Evolutionary conservation across 2,329 filamentous ascomycete genomes (phyloP), one percentile per base, ranked within the genome.

Genomic region (Phialophora verrucosa): DNA sequence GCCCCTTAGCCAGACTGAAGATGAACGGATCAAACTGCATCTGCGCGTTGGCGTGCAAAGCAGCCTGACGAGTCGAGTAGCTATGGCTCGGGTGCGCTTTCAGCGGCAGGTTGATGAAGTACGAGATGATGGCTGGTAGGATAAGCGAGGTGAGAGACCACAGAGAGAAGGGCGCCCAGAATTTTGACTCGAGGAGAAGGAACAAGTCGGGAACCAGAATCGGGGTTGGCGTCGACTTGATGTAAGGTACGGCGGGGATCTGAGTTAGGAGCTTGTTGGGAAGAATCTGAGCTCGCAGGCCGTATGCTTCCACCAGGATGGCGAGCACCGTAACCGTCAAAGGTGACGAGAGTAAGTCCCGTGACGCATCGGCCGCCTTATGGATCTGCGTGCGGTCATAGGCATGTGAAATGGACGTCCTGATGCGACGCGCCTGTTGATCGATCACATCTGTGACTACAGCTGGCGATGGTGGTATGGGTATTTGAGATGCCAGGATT

Each of bases 1-100:
- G 77, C 0, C 90, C 93, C 82, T 97, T 97, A 73, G 87, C 87
- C 64, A 98, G 88, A 81, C 93, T 96, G 81, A 96, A 99, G 25
- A 90, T 91, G 75, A 98, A 81, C 3, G 93, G 93, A 76, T 99
- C 95, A 70, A 94, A 88, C 77, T 69, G 68, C 50, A 68, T 59
- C 27, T 69, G 65, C 32, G 68, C 61, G 38, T 68, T 67, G 20
- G 62, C 64, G 62, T 71, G 64, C 44, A 69, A 62, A 47, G 72
- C 72, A 76, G 73, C 70, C 75, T 69, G 59, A 74, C 75, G 75
- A 76, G 78, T 73, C 76, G 81, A 65, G 72, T 83, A 73, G 23
- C 56, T 64, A 56, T 72, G 68, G 29, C 60, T 65, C 11, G 71
- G 67, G 25, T 70, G 64, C 35, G 70, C 81, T 50, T 85, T 83